Evolutionary conservation across 208 protist species (phyloP), one percentile per base, ranked within the genome.

Genomic region (Endotrypanum monterogeii): DNA sequence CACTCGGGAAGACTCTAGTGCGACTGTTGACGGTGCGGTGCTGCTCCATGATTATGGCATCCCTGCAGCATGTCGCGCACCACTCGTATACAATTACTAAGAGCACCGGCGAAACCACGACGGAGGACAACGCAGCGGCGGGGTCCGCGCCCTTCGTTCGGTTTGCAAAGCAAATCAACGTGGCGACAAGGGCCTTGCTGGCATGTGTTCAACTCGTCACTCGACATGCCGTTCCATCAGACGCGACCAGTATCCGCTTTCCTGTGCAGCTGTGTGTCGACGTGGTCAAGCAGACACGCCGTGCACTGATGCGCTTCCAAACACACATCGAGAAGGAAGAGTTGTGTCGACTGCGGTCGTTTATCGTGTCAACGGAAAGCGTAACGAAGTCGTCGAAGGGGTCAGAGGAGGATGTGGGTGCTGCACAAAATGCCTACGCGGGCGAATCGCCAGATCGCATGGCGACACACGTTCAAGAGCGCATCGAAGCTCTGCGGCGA

Each of bases 1-100:
- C 71, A 25, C 75, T 90, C n/a, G 92, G 79, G 11, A 88, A 86
- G 46, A 89, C 80, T 32, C 77, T 91, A 41, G 84, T 78, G 16
- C 83, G 83, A 18, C 77, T 96, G 16, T 65, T 86, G n/a, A 86
- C 85, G 61, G 89, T 94, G 41, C 89, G 92, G 46, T 96, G 89
- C 80, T 84, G 83, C 74, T 93, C 89, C 28, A 89, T 86, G 37
- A 82, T 94, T 54, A 79, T 80, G 30, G 83, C 84, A 18, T 82
- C 85, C 11, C 82, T 94, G 55, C 84, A 91, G 72, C 84, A 94
- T 77, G 86, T 93, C 16, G 62, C 84, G 54, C 79, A 80, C 35
- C 85, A 88, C 32, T 83, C 84, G 48, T 92, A 94, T 74, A 60
- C 66, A 0, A 56, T 14, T 37, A 67, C 76, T n/a, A 23, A 39